phyloP scores from a whole-genome alignment of 306 rosid species.

The Fragaria ananassa region DNA sequence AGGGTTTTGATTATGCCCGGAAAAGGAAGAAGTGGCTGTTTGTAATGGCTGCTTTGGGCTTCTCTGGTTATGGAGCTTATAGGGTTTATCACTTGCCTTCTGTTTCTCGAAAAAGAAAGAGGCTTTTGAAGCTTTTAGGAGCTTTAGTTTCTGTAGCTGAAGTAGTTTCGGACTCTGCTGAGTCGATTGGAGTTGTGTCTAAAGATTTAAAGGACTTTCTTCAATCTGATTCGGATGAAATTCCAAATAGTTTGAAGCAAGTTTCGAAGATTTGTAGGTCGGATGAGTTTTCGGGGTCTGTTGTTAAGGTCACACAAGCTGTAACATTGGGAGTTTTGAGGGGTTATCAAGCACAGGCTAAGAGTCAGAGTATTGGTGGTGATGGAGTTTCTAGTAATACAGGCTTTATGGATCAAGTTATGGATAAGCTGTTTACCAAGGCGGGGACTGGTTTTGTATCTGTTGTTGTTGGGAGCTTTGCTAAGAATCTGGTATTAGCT shows the following conservation, averaged over 20 bases:
- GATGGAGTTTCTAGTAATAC: conserved; percentile 16
- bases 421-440: conserved; percentile 52
- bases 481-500: conserved; percentile 60
- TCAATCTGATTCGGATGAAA: conserved; percentile 58
- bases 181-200: conserved; percentile 53
- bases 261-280: conserved; percentile 65
- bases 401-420: conserved; percentile 36
- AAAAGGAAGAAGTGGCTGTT: conserved; percentile 55
- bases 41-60: conserved; percentile 49
- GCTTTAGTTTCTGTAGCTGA: conserved; percentile 60
- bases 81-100: conserved; percentile 56
- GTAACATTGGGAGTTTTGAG: conserved; percentile 50
- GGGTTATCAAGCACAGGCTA: conserved; percentile 37
- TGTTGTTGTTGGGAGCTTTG: conserved; percentile 76
- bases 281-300: conserved; percentile 49
- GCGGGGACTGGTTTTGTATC: conserved; percentile 80
- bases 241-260: conserved; percentile 71
- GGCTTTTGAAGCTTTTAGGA: conserved; percentile 45
- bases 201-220: conserved; percentile 68
- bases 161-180: conserved; percentile 60
- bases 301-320: conserved; percentile 49
- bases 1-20: conserved; percentile 42
- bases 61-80: conserved; percentile 51
- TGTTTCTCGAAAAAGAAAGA: conserved; percentile 48
- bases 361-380: conserved; percentile 9